These are phyloP conservation scores for Calonectria honghensis DNA, from an alignment of 2,329 filamentous ascomycete genomes.

Conservation along the genomic window DNA sequence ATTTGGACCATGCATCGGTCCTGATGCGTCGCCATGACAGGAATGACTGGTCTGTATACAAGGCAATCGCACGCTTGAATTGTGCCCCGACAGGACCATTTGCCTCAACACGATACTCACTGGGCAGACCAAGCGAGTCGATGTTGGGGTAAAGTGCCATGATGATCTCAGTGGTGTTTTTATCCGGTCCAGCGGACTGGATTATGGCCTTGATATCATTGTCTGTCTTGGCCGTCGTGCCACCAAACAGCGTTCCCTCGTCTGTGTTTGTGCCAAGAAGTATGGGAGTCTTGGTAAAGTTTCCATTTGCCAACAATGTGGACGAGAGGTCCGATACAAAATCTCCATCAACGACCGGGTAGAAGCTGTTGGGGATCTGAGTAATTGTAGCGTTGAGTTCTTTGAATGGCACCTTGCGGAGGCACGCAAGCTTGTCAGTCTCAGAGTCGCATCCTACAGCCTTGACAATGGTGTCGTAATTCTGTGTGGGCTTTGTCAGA, in stretches of 20 bases:
- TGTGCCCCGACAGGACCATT: constrained; percentile 54
- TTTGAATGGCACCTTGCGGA: constrained; percentile 52
- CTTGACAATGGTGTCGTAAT: constrained; percentile 46
- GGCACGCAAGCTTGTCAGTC: constrained; percentile 54
- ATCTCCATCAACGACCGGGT: constrained; percentile 59
- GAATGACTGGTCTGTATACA: constrained; percentile 71
- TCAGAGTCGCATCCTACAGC: constrained; percentile 50
- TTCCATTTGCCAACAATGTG: constrained; percentile 72
- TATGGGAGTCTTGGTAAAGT: constrained; percentile 79
- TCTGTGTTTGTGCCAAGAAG: constrained; percentile 79
- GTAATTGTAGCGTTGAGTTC: constrained; percentile 48
- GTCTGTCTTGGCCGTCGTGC: constrained; percentile 61
- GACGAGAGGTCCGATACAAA: constrained; percentile 65
- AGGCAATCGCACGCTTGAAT: constrained; percentile 73
- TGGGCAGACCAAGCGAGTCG: constrained; percentile 47
- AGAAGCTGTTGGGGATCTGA: constrained; percentile 41
- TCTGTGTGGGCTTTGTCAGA: constrained; percentile 32
- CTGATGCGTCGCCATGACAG: constrained; percentile 72
- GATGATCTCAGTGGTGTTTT: constrained; percentile 39
- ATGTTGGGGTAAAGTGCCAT: constrained; percentile 50
- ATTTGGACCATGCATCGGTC: constrained; percentile 70
- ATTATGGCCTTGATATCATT: constrained; percentile 40
- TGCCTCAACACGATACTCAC: constrained; percentile 40
- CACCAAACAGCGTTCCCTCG: constrained; percentile 75
- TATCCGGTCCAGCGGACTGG: constrained; percentile 28